Conservation (phyloP, 2,329 filamentous ascomycete genomes). For the Coniella lustricola region DNA sequence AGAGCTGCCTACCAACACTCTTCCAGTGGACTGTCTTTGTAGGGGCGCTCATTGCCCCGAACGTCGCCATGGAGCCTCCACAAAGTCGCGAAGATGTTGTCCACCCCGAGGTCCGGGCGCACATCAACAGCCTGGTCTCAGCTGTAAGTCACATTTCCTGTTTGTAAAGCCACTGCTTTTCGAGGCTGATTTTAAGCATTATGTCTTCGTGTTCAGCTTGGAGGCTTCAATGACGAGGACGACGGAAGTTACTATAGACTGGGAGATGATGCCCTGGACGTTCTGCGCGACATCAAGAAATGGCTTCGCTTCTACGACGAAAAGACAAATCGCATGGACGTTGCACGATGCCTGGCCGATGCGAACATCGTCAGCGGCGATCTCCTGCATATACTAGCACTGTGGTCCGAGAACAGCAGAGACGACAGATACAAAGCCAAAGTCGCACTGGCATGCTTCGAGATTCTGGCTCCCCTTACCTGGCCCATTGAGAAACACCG, state of each 20-base stretch:
- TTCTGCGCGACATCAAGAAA: slow-evolving; percentile 85
- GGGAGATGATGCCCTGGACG: slow-evolving; percentile 87
- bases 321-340: slow-evolving; percentile 88
- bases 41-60: not conserved
- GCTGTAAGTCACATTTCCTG: slow-evolving; percentile 56
- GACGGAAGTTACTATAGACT: slow-evolving; percentile 72
- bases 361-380: slow-evolving; percentile 89
- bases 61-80: slow-evolving; percentile 13
- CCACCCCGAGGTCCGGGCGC: slow-evolving; percentile 85
- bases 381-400: slow-evolving; percentile 77
- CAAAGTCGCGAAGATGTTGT: slow-evolving; percentile 35
- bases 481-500: slow-evolving; percentile 82
- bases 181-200: slow-evolving; percentile 16
- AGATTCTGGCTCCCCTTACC: slow-evolving; percentile 85
- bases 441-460: slow-evolving; percentile 77
- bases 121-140: slow-evolving; percentile 88
- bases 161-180: slow-evolving; percentile 1
- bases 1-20: not conserved
- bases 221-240: slow-evolving; percentile 72
- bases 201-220: slow-evolving; percentile 52
- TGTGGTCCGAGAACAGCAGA: slow-evolving; percentile 67
- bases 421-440: slow-evolving; percentile 71
- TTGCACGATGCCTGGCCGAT: slow-evolving; percentile 85
- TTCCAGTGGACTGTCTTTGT: not conserved
- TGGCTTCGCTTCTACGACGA: slow-evolving; percentile 95